A percentile compares a stretch with the other conserved stretches of the same genome.
Evolutionary conservation across 2,329 filamentous ascomycete genomes (phyloP).

Genomic region (Ophiostoma tasmaniense): DNA sequence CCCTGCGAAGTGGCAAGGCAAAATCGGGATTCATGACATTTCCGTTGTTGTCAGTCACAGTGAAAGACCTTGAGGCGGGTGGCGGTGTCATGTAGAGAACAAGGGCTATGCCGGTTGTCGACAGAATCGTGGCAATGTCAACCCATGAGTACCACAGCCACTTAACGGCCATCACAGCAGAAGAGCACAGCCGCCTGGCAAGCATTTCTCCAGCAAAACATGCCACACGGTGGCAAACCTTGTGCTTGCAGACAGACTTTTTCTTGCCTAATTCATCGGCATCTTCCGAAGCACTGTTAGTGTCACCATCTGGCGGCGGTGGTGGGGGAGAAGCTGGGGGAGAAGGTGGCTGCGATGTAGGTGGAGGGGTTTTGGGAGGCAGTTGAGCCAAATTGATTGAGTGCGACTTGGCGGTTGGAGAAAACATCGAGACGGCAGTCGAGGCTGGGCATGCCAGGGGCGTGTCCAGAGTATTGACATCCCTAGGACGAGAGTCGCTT

Average conservation of each 20-base stretch:
- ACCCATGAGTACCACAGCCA: slow-evolving; percentile 9
- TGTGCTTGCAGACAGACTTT: not conserved
- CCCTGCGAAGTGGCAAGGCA: slow-evolving; percentile 60
- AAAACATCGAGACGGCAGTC: not conserved
- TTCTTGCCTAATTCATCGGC: not conserved
- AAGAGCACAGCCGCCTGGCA: not conserved
- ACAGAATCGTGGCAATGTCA: slow-evolving; percentile 6
- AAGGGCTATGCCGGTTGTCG: not conserved
- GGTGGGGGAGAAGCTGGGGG: not conserved
- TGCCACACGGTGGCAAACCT: not conserved
- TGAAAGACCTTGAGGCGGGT: slow-evolving; percentile 60
- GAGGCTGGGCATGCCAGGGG: not conserved
- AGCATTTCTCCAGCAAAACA: not conserved
- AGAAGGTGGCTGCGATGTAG: not conserved
- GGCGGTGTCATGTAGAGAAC: slow-evolving; percentile 53
- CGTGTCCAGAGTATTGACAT: not conserved
- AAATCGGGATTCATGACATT: slow-evolving; percentile 63
- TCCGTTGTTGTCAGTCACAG: slow-evolving; percentile 56
- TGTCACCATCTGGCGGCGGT: not conserved
- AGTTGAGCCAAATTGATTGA: not conserved
- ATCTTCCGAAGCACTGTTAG: not conserved
- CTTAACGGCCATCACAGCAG: not conserved
- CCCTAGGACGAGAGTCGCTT: not conserved
- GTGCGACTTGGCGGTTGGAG: not conserved
- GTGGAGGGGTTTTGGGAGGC: not conserved